phyloP scores from a whole-genome alignment of 1,139 yeast species.

The Saccharomyces hybrid region DNA sequence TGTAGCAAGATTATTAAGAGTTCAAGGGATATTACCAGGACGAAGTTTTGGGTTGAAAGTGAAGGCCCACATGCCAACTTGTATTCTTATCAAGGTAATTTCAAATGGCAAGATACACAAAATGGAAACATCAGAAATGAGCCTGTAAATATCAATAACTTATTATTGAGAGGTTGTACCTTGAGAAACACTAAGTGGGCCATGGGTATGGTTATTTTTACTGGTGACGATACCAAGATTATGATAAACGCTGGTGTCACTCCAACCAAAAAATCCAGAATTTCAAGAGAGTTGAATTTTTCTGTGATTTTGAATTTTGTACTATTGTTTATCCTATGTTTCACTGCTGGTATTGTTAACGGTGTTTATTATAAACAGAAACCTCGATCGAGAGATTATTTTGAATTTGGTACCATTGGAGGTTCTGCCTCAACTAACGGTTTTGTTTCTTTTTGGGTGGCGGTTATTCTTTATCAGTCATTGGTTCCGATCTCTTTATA shows the following conservation, averaged over 20 bases:
- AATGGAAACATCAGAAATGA: slow-evolving; percentile 45
- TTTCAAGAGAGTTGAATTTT: slow-evolving; percentile 73
- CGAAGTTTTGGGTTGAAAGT: slow-evolving; percentile 79
- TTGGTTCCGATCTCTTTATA: slow-evolving; percentile 93
- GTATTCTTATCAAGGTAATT: slow-evolving; percentile 69
- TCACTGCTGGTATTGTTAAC: slow-evolving; percentile 74
- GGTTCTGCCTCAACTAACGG: slow-evolving; percentile 64
- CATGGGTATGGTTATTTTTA: slow-evolving; percentile 79
- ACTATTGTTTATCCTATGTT: slow-evolving; percentile 68
- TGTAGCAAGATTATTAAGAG: slow-evolving; percentile 61
- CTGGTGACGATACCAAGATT: slow-evolving; percentile 88
- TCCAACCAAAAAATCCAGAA: slow-evolving; percentile 81
- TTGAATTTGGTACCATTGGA: slow-evolving; percentile 63
- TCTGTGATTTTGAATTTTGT: slow-evolving; percentile 75
- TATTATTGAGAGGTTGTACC: slow-evolving; percentile 80
- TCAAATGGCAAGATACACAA: slow-evolving; percentile 37
- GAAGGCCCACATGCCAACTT: slow-evolving; percentile 84
- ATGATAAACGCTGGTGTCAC: slow-evolving; percentile 92
- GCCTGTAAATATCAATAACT: slow-evolving; percentile 71
- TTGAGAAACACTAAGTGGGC: slow-evolving; percentile 92
- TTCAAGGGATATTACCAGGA: slow-evolving; percentile 62
- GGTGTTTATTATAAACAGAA: slow-evolving; percentile 59
- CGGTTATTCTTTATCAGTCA: slow-evolving; percentile 81
- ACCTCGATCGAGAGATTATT: slow-evolving; percentile 54
- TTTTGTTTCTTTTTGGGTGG: slow-evolving; percentile 78